Evolutionary conservation across 352 stramenopile species (phyloP).

Genomic region (Globisporangium acanthophoron): DNA sequence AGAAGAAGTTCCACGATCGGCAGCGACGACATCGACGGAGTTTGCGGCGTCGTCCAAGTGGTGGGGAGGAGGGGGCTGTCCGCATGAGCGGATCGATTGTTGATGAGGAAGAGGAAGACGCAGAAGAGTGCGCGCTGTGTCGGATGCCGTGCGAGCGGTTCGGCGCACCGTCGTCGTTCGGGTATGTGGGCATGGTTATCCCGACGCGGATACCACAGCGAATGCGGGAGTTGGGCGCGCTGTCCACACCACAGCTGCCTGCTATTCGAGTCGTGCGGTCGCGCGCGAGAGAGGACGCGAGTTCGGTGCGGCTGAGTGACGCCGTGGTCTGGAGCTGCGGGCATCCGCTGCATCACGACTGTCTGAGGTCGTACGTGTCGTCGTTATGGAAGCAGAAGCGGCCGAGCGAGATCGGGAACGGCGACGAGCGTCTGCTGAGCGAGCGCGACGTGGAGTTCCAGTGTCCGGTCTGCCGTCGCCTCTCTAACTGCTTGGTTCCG

Average conservation of each 20-base stretch:
- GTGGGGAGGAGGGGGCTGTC: neutral
- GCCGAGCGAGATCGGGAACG: conserved; percentile 32
- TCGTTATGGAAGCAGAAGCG: conserved; percentile 63
- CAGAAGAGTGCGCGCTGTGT: conserved; percentile 60
- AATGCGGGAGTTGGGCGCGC: conserved; percentile 9
- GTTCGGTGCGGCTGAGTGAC: conserved; percentile 19
- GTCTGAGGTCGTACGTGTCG: conserved; percentile 63
- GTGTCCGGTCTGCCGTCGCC: conserved; percentile 68
- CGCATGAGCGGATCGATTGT: conserved; percentile 3
- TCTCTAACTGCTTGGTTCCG: conserved; percentile 73
- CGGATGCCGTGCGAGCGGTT: conserved; percentile 45
- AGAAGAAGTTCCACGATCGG: conserved; percentile 23
- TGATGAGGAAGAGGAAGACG: conserved; percentile 17
- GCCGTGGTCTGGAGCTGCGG: conserved; percentile 65
- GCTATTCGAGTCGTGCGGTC: neutral
- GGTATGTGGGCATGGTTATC: conserved; percentile 64
- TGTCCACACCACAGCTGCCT: conserved; percentile 5
- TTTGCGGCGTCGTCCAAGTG: conserved; percentile 15
- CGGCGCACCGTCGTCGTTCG: conserved; percentile 42
- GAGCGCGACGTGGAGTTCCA: conserved; percentile 70
- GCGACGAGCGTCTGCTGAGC: conserved; percentile 59
- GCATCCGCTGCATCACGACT: conserved; percentile 61
- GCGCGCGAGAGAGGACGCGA: neutral
- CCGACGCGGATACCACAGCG: conserved; percentile 47
- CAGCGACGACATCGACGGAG: conserved; percentile 30